Evolutionary conservation across 768 basidiomycete genomes (phyloP).

Genomic region (Mycena capillaripes): DNA sequence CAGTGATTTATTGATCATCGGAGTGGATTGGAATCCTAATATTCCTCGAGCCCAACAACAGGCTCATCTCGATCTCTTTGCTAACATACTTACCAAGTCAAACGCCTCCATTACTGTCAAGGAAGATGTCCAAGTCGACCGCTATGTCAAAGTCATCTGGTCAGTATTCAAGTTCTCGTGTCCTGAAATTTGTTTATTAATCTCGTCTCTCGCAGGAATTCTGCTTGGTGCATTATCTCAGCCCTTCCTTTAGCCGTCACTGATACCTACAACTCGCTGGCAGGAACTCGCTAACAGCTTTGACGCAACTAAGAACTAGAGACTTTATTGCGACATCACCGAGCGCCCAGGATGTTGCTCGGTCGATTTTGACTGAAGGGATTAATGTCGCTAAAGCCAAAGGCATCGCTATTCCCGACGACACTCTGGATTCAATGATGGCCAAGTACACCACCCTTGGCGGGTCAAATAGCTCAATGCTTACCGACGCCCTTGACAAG

Average conservation of each 20-base stretch:
- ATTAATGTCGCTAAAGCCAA: conserved; percentile 21
- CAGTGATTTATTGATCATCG: conserved; percentile 17
- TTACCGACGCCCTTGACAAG: conserved; percentile 11
- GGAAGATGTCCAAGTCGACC: conserved; percentile 17
- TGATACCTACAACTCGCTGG: background rate
- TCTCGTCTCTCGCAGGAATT: conserved; percentile 13
- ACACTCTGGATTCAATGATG: conserved; percentile 17
- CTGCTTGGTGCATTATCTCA: conserved; percentile 11
- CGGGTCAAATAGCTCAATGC: conserved; percentile 25
- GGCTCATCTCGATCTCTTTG: conserved; percentile 1
- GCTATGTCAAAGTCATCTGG: conserved; percentile 29
- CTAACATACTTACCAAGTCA: conserved; percentile 19
- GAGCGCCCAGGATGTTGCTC: conserved; percentile 12
- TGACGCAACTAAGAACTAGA: conserved; percentile 21
- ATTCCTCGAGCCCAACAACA: conserved; percentile 13
- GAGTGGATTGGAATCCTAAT: conserved; percentile 18
- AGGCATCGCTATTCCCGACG: conserved; percentile 19
- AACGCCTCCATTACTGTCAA: conserved; percentile 23
- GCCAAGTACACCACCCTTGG: conserved; percentile 11
- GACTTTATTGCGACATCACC: conserved; percentile 20
- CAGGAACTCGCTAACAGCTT: conserved; percentile 29
- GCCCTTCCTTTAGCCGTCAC: background rate
- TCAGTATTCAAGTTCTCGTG: background rate
- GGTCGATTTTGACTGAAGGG: conserved; percentile 12
- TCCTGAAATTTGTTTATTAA: background rate